Percentiles rank a stretch among this genome's conserved stretches.
phyloP scores from a whole-genome alignment of 495 filamentous ascomycete species.

The Hypoxylon intermedium region DNA sequence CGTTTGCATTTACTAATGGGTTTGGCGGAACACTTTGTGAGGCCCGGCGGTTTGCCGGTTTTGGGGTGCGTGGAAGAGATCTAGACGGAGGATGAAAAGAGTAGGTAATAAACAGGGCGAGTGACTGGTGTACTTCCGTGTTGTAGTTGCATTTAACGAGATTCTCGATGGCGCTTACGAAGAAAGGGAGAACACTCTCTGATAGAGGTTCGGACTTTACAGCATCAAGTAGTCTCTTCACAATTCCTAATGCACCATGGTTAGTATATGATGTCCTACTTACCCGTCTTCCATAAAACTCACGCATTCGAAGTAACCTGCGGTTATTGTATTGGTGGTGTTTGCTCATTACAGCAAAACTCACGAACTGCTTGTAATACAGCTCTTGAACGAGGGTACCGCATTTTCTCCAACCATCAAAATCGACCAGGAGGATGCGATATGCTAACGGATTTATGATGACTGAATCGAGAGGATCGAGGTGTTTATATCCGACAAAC shows the following conservation, averaged over 20 bases:
- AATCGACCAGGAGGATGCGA: slow-evolving; percentile 86
- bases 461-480: slow-evolving; percentile 79
- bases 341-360: slow-evolving; percentile 83
- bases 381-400: slow-evolving; percentile 75
- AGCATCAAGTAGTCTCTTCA: slow-evolving; percentile 87
- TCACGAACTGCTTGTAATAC: slow-evolving; percentile 90
- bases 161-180: slow-evolving; percentile 76
- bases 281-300: slow-evolving; percentile 49
- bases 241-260: slow-evolving; percentile 67
- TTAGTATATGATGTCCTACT: slow-evolving; percentile 21
- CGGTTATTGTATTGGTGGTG: slow-evolving; percentile 90
- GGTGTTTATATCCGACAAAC: slow-evolving; percentile 85
- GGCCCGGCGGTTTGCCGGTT: slow-evolving; percentile 50
- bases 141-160: slow-evolving; percentile 80
- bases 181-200: slow-evolving; percentile 71
- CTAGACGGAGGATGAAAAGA: slow-evolving; percentile 73
- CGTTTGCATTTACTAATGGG: slow-evolving; percentile 42
- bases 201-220: slow-evolving; percentile 83
- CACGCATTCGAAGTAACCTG: slow-evolving; percentile 87
- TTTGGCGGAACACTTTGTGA: slow-evolving; percentile 38
- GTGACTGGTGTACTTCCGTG: slow-evolving; percentile 81
- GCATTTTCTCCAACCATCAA: slow-evolving; percentile 87
- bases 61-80: slow-evolving; percentile 61
- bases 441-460: slow-evolving; percentile 96
- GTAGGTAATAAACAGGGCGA: slow-evolving; percentile 93